phyloP scores from a whole-genome alignment of 768 basidiomycete species.

The Kwoniella mangroviensis region DNA sequence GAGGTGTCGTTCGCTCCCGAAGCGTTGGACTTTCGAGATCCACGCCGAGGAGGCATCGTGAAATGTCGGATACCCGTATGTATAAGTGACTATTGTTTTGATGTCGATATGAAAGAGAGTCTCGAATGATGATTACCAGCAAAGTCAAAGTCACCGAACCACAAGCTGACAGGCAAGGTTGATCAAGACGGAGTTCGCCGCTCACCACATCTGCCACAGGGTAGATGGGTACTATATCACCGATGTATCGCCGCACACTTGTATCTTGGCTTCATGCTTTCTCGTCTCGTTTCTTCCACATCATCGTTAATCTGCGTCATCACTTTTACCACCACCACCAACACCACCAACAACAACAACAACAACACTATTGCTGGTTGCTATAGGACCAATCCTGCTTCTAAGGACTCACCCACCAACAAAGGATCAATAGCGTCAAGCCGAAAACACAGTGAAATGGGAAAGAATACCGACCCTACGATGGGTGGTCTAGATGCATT shows the following conservation, averaged over 20 bases:
- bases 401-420: too few relatives aligned
- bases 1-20: not conserved
- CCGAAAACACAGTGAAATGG: slow-evolving; percentile 5
- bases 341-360: not conserved
- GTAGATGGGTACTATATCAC: not conserved
- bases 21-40: not conserved
- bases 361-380: not conserved
- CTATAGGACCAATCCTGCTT: too few relatives aligned
- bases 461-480: slow-evolving; percentile 20
- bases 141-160: not conserved
- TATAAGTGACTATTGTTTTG: not conserved
- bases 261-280: not conserved
- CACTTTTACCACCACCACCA: slow-evolving; percentile 11
- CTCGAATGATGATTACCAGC: not conserved
- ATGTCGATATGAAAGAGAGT: not conserved
- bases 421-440: not conserved
- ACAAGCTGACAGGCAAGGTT: too few relatives aligned
- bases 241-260: not conserved
- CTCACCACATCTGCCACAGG: not conserved
- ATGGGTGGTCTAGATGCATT: slow-evolving; percentile 33
- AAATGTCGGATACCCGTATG: not conserved
- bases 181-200: not conserved
- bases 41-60: slow-evolving; percentile 22
- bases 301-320: slow-evolving; percentile 21
- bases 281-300: slow-evolving; percentile 13